These are phyloP conservation scores for Gymnopus androsaceus DNA, from an alignment of 1,284 basidiomycete genomes.

Conservation along the genomic window DNA sequence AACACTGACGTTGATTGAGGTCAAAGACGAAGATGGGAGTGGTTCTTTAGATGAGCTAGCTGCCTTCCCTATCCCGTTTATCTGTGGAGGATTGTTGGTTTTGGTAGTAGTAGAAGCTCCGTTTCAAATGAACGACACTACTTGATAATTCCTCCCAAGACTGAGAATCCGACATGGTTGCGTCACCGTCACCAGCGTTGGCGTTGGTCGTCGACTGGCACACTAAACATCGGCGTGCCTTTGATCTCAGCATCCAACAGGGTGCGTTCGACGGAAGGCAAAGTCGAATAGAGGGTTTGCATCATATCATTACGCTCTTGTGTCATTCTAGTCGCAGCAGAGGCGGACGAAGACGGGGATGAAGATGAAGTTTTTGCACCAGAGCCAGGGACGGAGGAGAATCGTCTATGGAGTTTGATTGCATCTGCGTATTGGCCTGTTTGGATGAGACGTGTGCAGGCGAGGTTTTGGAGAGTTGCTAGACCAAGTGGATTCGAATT, in stretches of 20 bases:
- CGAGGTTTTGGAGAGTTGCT: conserved; percentile 74
- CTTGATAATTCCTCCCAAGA: conserved; percentile 3
- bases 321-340: conserved; percentile 15
- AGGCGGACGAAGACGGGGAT: background rate
- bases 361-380: no score
- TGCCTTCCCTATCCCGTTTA: background rate
- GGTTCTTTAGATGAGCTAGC: background rate
- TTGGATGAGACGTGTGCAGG: conserved; percentile 78
- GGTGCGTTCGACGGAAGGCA: conserved; percentile 59
- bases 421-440: conserved; percentile 72
- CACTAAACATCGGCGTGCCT: conserved; percentile 17
- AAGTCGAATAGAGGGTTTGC: conserved; percentile 58
- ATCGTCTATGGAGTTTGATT: conserved; percentile 73
- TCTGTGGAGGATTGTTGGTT: background rate
- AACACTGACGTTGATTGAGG: background rate
- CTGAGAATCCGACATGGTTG: conserved; percentile 8
- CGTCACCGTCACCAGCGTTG: background rate
- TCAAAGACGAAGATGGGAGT: no score
- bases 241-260: conserved; percentile 56
- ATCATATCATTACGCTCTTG: conserved; percentile 69
- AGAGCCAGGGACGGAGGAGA: conserved; percentile 40
- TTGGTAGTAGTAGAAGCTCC: background rate
- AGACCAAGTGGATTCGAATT: conserved; percentile 28
- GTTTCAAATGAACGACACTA: conserved; percentile 8
- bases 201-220: background rate